Percentiles rank a stretch among this genome's conserved stretches.
Conservation (phyloP, 768 basidiomycete genomes). For the Pleurotus giganteus region DNA sequence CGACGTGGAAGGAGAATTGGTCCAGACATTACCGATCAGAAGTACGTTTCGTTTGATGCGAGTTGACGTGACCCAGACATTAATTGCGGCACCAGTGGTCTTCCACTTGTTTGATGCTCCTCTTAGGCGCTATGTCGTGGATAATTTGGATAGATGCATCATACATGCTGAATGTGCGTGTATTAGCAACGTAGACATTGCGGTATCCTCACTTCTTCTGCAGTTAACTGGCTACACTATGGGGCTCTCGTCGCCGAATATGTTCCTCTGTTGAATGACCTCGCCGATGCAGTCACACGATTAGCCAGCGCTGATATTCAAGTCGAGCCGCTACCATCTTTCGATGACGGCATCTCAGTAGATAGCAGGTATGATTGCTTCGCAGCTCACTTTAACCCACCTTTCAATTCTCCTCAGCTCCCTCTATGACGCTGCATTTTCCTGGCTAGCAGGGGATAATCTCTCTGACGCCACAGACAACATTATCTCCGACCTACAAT, state of each 20-base stretch:
- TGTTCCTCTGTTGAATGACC: slow-evolving; percentile 38
- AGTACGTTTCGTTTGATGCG: neutral
- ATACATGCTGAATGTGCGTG: slow-evolving; percentile 48
- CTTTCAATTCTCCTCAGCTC: slow-evolving; percentile 26
- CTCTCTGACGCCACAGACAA: slow-evolving; percentile 26
- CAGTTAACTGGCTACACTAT: slow-evolving; percentile 61
- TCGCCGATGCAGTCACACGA: slow-evolving; percentile 24
- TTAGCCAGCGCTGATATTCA: slow-evolving; percentile 26
- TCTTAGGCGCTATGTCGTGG: slow-evolving; percentile 37
- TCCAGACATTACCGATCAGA: slow-evolving; percentile 30
- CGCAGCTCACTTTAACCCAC: neutral
- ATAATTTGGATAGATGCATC: slow-evolving; percentile 46
- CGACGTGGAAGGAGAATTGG: slow-evolving; percentile 58
- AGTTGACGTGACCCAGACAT: neutral
- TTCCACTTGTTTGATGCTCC: slow-evolving; percentile 40
- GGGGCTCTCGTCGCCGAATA: slow-evolving; percentile 40
- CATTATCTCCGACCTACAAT: slow-evolving; percentile 39
- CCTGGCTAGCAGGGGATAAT: slow-evolving; percentile 36
- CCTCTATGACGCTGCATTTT: slow-evolving; percentile 34
- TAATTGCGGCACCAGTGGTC: slow-evolving; percentile 24
- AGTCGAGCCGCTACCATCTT: slow-evolving; percentile 16
- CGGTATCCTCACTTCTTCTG: slow-evolving; percentile 9
- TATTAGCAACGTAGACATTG: too few relatives aligned
- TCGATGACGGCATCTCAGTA: slow-evolving; percentile 15
- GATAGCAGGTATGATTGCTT: slow-evolving; percentile 37